Evolutionary conservation across 116 monocot species (phyloP).

Genomic region (Thalassia testudinum): DNA sequence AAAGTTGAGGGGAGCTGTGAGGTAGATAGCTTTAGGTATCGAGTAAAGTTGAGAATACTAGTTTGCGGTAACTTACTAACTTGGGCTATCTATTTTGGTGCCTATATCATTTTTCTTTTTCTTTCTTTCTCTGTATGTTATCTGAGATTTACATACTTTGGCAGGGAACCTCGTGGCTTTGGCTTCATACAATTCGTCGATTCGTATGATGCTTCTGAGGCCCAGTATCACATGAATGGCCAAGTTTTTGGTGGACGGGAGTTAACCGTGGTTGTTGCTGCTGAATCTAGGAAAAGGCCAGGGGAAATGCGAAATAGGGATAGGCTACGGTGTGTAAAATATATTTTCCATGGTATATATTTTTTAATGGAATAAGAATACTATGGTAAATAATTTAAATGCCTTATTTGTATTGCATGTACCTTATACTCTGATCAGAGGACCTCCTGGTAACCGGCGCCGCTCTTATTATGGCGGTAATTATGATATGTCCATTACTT

Average conservation of each 20-base stretch:
- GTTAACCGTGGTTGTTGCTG: slow-evolving; percentile 84
- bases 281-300: slow-evolving; percentile 78
- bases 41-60: no score
- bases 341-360: not conserved
- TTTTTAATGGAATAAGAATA: not conserved
- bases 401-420: no score
- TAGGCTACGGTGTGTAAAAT: slow-evolving; percentile 8
- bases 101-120: not conserved
- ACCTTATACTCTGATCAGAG: no score
- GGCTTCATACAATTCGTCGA: slow-evolving; percentile 88
- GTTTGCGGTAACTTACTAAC: no score
- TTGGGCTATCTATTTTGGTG: no score
- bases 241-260: slow-evolving; percentile 71
- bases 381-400: no score
- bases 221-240: slow-evolving; percentile 91
- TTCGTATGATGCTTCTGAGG: slow-evolving; percentile 80
- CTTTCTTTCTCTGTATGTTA: not conserved
- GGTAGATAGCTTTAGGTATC: no score
- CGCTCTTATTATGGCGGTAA: no score
- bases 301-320: slow-evolving; percentile 25
- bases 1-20: no score
- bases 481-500: no score
- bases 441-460: no score
- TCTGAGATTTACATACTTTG: no score
- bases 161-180: slow-evolving; percentile 92